Conservation (phyloP, 495 filamentous ascomycete species). For the Penicillium roqueforti region DNA sequence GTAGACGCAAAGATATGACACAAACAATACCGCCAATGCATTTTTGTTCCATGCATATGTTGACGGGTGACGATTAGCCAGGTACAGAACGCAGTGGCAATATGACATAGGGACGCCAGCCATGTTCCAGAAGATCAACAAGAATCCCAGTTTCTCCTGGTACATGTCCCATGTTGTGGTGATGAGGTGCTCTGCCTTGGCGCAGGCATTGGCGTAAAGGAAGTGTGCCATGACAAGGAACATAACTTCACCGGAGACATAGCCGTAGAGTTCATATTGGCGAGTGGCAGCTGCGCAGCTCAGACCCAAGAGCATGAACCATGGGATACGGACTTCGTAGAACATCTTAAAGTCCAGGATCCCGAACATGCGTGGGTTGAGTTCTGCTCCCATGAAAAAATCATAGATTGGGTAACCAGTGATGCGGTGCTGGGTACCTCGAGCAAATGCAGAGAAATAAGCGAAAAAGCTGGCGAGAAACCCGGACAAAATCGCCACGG, state of each 20-base stretch:
- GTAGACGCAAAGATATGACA: slow-evolving; percentile 76
- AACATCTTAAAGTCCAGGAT: slow-evolving; percentile 98
- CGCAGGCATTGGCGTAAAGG: slow-evolving; percentile 88
- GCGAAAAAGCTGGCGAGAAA: slow-evolving; percentile 70
- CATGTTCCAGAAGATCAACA: slow-evolving; percentile 99
- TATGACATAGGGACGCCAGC: slow-evolving; percentile 92
- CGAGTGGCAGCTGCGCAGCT: slow-evolving; percentile 70
- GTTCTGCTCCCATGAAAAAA: slow-evolving; percentile 98
- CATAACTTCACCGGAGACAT: slow-evolving; percentile 75
- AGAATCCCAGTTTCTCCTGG: slow-evolving; percentile 98
- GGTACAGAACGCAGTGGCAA: slow-evolving; percentile 91
- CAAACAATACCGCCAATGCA: slow-evolving; percentile 57
- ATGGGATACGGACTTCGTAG: slow-evolving; percentile 91
- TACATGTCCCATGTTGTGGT: slow-evolving; percentile 85
- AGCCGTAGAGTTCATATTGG: slow-evolving; percentile 84
- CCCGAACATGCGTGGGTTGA: slow-evolving; percentile 79
- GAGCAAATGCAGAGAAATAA: slow-evolving; percentile 69
- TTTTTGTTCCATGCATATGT: slow-evolving; percentile 69
- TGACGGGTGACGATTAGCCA: slow-evolving; percentile 77
- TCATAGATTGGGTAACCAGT: slow-evolving; percentile 90
- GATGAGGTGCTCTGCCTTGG: slow-evolving; percentile 93
- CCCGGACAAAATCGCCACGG: slow-evolving; percentile 81
- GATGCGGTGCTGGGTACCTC: slow-evolving; percentile 62
- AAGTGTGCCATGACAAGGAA: slow-evolving; percentile 91
- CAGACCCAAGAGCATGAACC: slow-evolving; percentile 85